Evolutionary conservation across 352 stramenopile species (phyloP).

Genomic region (Globisporangium uncinulatum): DNA sequence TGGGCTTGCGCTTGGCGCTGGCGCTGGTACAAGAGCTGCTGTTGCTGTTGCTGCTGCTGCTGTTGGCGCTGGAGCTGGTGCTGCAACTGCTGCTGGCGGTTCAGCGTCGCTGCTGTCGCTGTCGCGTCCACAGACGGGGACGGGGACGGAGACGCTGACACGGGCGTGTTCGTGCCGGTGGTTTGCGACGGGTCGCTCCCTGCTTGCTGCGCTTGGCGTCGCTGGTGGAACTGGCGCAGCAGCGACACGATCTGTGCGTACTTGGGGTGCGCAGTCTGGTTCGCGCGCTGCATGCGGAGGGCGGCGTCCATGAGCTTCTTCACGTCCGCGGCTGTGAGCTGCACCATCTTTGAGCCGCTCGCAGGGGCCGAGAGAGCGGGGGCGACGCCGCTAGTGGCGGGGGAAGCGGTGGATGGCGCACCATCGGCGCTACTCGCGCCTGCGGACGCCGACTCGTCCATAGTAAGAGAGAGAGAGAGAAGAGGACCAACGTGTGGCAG

Average conservation of each 20-base stretch:
- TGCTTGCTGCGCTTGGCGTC: constrained; percentile 17
- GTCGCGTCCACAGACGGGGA: constrained; percentile 1
- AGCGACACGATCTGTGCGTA: constrained; percentile 81
- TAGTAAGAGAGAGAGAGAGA: too few relatives aligned
- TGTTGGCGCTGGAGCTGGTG: constrained; percentile 15
- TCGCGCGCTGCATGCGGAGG: constrained; percentile 72
- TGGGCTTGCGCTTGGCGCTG: constrained; percentile 26
- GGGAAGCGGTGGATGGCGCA: too few relatives aligned
- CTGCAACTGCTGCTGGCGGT: constrained; percentile 12
- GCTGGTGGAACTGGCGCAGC: constrained; percentile 72
- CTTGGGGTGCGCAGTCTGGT: constrained; percentile 75
- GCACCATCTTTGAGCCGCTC: constrained; percentile 10
- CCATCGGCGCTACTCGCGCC: too few relatives aligned
- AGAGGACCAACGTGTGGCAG: too few relatives aligned
- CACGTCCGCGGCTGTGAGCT: constrained; percentile 58
- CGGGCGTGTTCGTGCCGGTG: too few relatives aligned
- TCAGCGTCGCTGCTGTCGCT: constrained; percentile 5
- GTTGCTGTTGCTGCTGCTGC: constrained; percentile 22
- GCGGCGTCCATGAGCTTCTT: constrained; percentile 82
- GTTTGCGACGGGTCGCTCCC: background rate
- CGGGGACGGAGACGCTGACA: background rate
- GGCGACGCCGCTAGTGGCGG: too few relatives aligned
- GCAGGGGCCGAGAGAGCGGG: too few relatives aligned
- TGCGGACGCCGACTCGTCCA: too few relatives aligned
- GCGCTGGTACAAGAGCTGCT: constrained; percentile 24